Evolutionary conservation across 2,329 filamentous ascomycete species (phyloP).

Genomic region (Ambrosiella cleistominuta): DNA sequence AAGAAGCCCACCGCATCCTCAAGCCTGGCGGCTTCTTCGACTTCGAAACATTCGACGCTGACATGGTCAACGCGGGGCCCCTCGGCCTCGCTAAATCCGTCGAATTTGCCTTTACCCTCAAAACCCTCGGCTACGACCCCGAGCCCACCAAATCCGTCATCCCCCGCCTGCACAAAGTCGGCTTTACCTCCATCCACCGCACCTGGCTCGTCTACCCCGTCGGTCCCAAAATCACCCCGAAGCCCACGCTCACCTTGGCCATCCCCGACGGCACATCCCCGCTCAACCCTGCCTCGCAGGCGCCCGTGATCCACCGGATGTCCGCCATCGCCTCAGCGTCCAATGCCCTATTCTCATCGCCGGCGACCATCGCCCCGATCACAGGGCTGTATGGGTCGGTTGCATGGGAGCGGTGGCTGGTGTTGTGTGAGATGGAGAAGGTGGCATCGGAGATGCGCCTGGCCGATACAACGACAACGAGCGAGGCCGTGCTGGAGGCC

Average conservation of each 20-base stretch:
- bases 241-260: constrained; percentile 19
- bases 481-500: constrained; percentile 35
- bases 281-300: too few relatives aligned
- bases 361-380: constrained; percentile 53
- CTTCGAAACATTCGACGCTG: constrained; percentile 76
- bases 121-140: constrained; percentile 79
- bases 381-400: constrained; percentile 72
- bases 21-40: constrained; percentile 89
- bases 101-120: constrained; percentile 81
- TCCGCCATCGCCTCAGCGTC: constrained; percentile 30
- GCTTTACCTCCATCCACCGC: constrained; percentile 66
- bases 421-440: constrained; percentile 73
- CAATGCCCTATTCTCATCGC: constrained; percentile 28
- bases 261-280: constrained; percentile 30
- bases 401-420: constrained; percentile 92
- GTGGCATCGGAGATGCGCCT: constrained; percentile 46
- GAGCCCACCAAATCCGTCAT: constrained; percentile 68
- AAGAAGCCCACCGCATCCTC: constrained; percentile 75
- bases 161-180: constrained; percentile 50
- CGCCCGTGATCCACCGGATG: too few relatives aligned
- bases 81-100: constrained; percentile 67
- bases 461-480: constrained; percentile 33
- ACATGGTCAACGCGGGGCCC: constrained; percentile 70
- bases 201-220: constrained; percentile 83
- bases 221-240: constrained; percentile 27